Conservation (phyloP, 1,284 basidiomycete species). For the Cystobasidiaceae sp. region DNA sequence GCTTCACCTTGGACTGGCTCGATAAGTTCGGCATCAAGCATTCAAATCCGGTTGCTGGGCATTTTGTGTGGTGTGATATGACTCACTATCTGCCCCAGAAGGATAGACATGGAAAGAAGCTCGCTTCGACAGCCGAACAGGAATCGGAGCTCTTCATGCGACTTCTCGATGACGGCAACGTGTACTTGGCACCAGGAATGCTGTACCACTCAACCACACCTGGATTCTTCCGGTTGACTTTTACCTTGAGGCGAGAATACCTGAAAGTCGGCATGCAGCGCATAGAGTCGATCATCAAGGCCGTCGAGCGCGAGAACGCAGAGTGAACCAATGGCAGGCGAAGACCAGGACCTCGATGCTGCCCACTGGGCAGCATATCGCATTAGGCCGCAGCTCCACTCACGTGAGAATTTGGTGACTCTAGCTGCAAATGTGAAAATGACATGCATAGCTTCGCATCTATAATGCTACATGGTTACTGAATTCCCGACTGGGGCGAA, state of each 20-base stretch:
- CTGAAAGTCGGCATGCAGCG: slow-evolving; percentile 35
- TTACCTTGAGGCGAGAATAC: slow-evolving; percentile 35
- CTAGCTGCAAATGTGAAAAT: too few species aligned
- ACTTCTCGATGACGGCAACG: slow-evolving; percentile 34
- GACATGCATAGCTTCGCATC: background rate
- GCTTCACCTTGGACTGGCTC: slow-evolving; percentile 16
- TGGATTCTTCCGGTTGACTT: slow-evolving; percentile 42
- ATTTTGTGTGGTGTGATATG: slow-evolving; percentile 38
- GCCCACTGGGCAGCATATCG: too few species aligned
- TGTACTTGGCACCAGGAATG: slow-evolving; percentile 39
- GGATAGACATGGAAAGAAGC: background rate
- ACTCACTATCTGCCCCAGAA: slow-evolving; percentile 23
- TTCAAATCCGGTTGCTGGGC: slow-evolving; percentile 29
- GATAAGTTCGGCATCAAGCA: slow-evolving; percentile 23
- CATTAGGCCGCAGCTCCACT: too few species aligned
- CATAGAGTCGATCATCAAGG: slow-evolving; percentile 20
- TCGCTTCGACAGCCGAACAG: background rate
- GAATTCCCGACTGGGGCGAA: too few species aligned
- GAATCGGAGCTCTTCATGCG: slow-evolving; percentile 30
- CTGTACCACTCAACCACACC: slow-evolving; percentile 34
- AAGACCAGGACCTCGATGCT: too few species aligned
- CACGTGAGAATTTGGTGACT: too few species aligned
- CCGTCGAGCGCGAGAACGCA: slow-evolving; percentile 12
- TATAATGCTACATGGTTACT: too few species aligned
- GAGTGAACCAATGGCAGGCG: too few species aligned